Conservation (phyloP, 257 asterid genomes). For the Solanum clarkiae region DNA sequence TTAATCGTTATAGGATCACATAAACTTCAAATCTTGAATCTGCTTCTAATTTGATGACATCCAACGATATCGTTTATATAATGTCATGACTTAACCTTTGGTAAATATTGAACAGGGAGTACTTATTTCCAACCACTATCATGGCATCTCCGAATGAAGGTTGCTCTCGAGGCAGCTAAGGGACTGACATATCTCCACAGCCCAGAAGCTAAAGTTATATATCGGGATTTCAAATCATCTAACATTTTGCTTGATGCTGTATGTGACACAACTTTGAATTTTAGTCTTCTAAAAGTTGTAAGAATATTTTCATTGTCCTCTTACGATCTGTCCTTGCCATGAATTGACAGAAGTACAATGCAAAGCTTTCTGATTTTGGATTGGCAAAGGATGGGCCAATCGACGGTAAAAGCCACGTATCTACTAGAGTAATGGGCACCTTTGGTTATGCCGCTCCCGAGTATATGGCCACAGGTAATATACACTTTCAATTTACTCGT, state of each 20-base stretch:
- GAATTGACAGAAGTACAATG: constrained; percentile 21
- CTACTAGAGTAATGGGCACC: constrained; percentile 37
- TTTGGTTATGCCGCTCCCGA: constrained; percentile 43
- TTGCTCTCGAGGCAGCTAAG: constrained; percentile 33
- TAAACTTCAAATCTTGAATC: not conserved
- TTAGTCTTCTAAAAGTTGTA: not conserved
- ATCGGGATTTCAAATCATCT: constrained; percentile 35
- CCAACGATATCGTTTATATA: not conserved
- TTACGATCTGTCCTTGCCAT: not conserved
- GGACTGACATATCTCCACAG: constrained; percentile 34
- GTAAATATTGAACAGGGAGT: constrained; percentile 13
- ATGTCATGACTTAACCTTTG: not conserved
- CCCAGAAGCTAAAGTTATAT: constrained; percentile 34
- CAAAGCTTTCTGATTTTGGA: constrained; percentile 39
- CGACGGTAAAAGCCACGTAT: constrained; percentile 31
- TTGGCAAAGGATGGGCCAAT: constrained; percentile 36
- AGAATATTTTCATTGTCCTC: not conserved
- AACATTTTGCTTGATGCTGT: constrained; percentile 34
- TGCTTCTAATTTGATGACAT: not conserved
- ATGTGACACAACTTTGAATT: not conserved
- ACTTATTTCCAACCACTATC: constrained; percentile 30
- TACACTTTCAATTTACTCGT: not conserved
- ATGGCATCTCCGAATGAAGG: constrained; percentile 33
- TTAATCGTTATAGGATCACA: not conserved
- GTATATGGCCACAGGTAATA: constrained; percentile 31